Conservation (phyloP, 345 rosid genomes). For the Durio zibethinus region DNA sequence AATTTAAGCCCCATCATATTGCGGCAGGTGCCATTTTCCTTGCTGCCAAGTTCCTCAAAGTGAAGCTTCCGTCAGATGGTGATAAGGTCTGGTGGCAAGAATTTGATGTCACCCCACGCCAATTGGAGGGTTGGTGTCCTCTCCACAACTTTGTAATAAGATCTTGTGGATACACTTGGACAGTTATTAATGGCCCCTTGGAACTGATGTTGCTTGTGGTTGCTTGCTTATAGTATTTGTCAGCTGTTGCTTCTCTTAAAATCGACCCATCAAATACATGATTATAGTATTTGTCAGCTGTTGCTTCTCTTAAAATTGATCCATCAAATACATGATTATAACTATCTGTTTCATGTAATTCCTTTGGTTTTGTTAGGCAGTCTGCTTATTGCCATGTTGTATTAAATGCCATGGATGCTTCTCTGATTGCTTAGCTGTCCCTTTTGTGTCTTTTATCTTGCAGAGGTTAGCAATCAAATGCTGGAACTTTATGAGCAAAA, state of each 20-base stretch:
- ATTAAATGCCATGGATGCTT: conserved; percentile 7
- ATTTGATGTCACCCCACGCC: conserved; percentile 71
- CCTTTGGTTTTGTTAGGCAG: not conserved
- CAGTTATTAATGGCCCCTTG: conserved; percentile 17
- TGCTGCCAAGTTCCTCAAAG: conserved; percentile 71
- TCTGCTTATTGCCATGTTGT: not conserved
- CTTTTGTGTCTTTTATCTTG: conserved; percentile 18
- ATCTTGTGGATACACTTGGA: conserved; percentile 19
- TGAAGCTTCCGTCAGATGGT: conserved; percentile 73
- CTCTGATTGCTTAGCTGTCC: conserved; percentile 7
- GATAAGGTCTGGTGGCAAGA: conserved; percentile 85
- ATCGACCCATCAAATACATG: not conserved
- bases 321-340: conserved; percentile 7
- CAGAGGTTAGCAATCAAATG: conserved; percentile 89
- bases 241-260: conserved; percentile 17
- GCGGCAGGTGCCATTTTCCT: conserved; percentile 90
- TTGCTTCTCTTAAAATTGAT: conserved; percentile 16
- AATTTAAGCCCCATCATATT: conserved; percentile 90
- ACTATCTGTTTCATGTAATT: not conserved
- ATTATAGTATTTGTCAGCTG: conserved; percentile 19
- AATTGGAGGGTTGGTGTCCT: conserved; percentile 62
- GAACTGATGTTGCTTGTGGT: conserved; percentile 17
- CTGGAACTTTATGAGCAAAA: conserved; percentile 69
- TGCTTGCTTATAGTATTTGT: conserved; percentile 1
- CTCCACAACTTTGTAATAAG: conserved; percentile 9